phyloP scores from a whole-genome alignment of 2,329 filamentous ascomycete genomes.

The Colletotrichum kahawae region DNA sequence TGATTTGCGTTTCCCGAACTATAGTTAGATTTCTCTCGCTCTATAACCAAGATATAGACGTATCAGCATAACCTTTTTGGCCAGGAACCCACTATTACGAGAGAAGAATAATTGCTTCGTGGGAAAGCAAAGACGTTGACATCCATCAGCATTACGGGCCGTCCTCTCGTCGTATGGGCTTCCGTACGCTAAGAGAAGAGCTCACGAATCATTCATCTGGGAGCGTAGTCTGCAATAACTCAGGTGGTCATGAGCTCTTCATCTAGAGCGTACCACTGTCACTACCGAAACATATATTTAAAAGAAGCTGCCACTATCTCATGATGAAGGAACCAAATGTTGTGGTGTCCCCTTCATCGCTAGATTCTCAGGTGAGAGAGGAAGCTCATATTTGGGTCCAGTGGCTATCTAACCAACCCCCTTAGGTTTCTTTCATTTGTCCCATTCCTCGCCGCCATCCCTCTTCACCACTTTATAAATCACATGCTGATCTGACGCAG shows the following conservation, averaged over 20 bases:
- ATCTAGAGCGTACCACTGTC: background rate
- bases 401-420: too few relatives aligned
- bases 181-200: background rate
- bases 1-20: background rate
- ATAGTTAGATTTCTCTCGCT: background rate
- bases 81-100: background rate
- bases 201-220: background rate
- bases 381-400: too few relatives aligned
- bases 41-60: background rate
- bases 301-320: too few relatives aligned
- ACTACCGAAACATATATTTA: too few relatives aligned
- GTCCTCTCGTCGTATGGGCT: background rate
- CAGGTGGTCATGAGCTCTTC: background rate
- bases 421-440: background rate
- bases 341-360: too few relatives aligned
- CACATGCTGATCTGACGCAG: background rate
- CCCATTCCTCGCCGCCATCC: too few relatives aligned
- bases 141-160: background rate
- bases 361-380: too few relatives aligned
- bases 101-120: background rate
- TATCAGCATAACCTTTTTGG: background rate
- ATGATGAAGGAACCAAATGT: too few relatives aligned
- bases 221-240: background rate
- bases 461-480: too few relatives aligned
- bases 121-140: background rate